Evolutionary conservation across 2,329 filamentous ascomycete genomes (phyloP).

Genomic region (Laburnicola sp.): DNA sequence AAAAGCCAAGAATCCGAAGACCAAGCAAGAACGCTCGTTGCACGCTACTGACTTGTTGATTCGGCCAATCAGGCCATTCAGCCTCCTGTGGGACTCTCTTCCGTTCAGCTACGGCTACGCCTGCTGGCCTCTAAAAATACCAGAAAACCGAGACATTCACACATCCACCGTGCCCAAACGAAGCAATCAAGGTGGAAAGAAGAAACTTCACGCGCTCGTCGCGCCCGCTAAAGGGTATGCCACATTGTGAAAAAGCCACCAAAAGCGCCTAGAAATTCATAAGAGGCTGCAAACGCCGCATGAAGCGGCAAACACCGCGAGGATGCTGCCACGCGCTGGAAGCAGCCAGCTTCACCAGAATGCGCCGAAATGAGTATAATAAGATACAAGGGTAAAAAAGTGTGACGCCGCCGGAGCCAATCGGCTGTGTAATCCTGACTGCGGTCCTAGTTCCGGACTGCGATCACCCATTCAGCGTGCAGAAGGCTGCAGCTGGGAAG

Average conservation of each 20-base stretch:
- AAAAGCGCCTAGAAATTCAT: background rate
- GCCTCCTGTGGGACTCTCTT: background rate
- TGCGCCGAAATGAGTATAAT: background rate
- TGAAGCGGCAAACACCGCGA: too few relatives aligned
- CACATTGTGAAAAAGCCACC: background rate
- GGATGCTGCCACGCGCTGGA: too few relatives aligned
- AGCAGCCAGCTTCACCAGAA: background rate
- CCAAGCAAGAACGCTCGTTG: too few relatives aligned
- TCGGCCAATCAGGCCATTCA: background rate
- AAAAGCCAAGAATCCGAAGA: too few relatives aligned
- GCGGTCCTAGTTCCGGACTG: background rate
- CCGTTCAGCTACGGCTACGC: background rate
- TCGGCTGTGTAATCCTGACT: conserved; percentile 4
- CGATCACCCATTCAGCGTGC: conserved; percentile 1
- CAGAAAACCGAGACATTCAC: background rate
- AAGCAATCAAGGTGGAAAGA: background rate
- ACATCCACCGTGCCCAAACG: background rate
- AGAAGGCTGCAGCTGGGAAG: conserved; percentile 2
- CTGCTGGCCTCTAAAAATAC: conserved; percentile 3
- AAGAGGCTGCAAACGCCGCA: too few relatives aligned
- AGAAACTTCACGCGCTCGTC: background rate
- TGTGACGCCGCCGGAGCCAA: conserved; percentile 4
- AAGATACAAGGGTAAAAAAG: conserved; percentile 1
- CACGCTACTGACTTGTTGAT: background rate
- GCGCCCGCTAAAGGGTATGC: conserved; percentile 2